phyloP scores from a whole-genome alignment of 1,284 basidiomycete genomes.

The Cronartium ribicola region DNA sequence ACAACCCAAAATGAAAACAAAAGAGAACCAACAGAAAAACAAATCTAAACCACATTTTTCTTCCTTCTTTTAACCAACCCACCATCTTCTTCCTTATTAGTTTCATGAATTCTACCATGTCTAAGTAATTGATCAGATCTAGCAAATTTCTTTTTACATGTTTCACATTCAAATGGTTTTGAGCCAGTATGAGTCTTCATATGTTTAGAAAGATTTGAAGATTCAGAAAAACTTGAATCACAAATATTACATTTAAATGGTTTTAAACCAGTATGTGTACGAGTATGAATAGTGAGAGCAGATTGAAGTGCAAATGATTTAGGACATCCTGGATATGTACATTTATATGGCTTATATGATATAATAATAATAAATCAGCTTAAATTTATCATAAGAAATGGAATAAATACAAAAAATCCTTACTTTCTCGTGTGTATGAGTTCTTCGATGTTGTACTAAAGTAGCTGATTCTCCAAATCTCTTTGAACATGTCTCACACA shows the following conservation, averaged over 20 bases:
- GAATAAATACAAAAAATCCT: background rate
- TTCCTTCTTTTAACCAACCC: background rate
- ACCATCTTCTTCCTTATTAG: slow-evolving; percentile 5
- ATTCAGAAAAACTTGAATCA: slow-evolving; percentile 49
- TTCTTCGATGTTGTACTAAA: slow-evolving; percentile 51
- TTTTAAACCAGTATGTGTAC: slow-evolving; percentile 49
- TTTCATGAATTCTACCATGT: slow-evolving; percentile 49
- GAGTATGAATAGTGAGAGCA: slow-evolving; percentile 50
- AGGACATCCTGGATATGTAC: slow-evolving; percentile 49
- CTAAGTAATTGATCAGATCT: slow-evolving; percentile 49
- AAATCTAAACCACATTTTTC: background rate
- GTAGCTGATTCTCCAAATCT: slow-evolving; percentile 51
- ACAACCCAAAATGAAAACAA: background rate
- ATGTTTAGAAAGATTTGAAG: slow-evolving; percentile 52
- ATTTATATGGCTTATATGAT: slow-evolving; percentile 48
- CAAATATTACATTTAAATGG: slow-evolving; percentile 50
- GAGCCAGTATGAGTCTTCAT: slow-evolving; percentile 49
- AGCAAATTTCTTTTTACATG: slow-evolving; percentile 47
- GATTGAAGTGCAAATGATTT: slow-evolving; percentile 51
- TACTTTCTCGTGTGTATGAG: slow-evolving; percentile 49
- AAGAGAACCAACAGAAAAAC: background rate
- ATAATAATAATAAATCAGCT: background rate
- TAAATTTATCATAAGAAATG: background rate
- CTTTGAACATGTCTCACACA: slow-evolving; percentile 45
- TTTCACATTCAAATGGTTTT: slow-evolving; percentile 47